Conservation (phyloP, 2,329 filamentous ascomycete species). For the Phyllosticta paracitricarpa region DNA sequence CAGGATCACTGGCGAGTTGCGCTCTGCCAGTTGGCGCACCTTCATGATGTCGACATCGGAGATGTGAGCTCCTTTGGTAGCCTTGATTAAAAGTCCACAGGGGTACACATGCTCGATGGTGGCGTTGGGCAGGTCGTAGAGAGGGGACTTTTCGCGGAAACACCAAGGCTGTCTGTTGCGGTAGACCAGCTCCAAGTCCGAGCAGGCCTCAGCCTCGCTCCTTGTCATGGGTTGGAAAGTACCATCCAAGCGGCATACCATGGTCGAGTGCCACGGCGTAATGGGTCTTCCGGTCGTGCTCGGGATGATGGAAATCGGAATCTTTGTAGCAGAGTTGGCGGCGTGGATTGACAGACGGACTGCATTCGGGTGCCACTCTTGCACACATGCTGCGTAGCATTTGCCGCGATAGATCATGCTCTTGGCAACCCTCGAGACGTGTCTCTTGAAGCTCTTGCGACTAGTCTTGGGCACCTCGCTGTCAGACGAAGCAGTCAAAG, state of each 20-base stretch:
- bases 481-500: constrained; percentile 1
- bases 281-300: constrained; percentile 2
- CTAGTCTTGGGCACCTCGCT: constrained; percentile 8
- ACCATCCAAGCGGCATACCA: constrained; percentile 8
- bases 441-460: constrained; percentile 16
- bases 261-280: constrained; percentile 9
- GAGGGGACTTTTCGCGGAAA: constrained; percentile 11
- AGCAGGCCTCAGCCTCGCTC: neutral
- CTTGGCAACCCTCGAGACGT: constrained; percentile 18
- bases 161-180: constrained; percentile 12
- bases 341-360: constrained; percentile 24
- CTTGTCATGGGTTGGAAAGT: constrained; percentile 3
- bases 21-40: constrained; percentile 37
- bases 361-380: constrained; percentile 11
- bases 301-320: constrained; percentile 21
- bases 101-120: constrained; percentile 20
- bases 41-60: constrained; percentile 36
- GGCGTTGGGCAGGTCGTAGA: constrained; percentile 14
- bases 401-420: constrained; percentile 20
- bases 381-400: constrained; percentile 13
- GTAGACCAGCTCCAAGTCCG: constrained; percentile 15
- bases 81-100: constrained; percentile 15
- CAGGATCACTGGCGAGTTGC: constrained; percentile 44
- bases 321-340: constrained; percentile 21
- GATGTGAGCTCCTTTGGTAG: constrained; percentile 24